Evolutionary conservation across 768 basidiomycete species (phyloP), one percentile per base, ranked within the genome.

Genomic region (Xanthoconium stramineum): DNA sequence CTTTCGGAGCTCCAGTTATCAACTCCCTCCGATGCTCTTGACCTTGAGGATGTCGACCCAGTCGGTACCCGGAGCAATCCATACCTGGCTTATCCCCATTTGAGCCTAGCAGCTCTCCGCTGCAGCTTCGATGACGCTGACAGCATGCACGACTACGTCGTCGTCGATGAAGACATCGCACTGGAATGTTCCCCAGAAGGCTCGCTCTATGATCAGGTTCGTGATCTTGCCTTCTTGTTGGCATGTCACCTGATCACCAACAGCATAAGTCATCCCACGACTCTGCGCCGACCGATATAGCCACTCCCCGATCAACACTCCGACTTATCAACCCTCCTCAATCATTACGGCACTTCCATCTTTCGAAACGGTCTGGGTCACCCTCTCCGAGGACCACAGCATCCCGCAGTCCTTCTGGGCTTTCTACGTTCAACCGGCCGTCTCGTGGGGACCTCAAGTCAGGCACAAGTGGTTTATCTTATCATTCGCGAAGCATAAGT

Each of bases 401-500:
- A 49, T 72, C 70, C 30, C 66, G 56, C 46, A 72, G 60, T 50
- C 63, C 75, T 29, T 75, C 80, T 7, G 73, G 77, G 44, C 62
- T 80, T 37, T 77, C 78, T 49, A 69, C 83, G 52, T 63, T 79
- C 78, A 72, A 72, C 38, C 76, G 46, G 64, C 74, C 61, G 38
- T 65, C 70, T 20, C 63, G 57, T 59, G 60, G 37, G 17, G 59
- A 68, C 52, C 62, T 70, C 44, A 54, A 60, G n/a, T 69, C 73
- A 20, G 61, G 59, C 47, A 63, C 66, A 53, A 69, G 39, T 28
- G 60, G 63, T 30, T 60, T 67, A 33, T 61, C 70, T 46, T 73
- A 71, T 50, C 82, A 86, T 64, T 74, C 65, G 57, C 73, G 80
- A 55, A 80, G 79, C 15, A 70, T 79, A 3, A 85, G 83, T 65